Conservation (phyloP, 2,329 filamentous ascomycete species). For the Diaporthe helianthi region DNA sequence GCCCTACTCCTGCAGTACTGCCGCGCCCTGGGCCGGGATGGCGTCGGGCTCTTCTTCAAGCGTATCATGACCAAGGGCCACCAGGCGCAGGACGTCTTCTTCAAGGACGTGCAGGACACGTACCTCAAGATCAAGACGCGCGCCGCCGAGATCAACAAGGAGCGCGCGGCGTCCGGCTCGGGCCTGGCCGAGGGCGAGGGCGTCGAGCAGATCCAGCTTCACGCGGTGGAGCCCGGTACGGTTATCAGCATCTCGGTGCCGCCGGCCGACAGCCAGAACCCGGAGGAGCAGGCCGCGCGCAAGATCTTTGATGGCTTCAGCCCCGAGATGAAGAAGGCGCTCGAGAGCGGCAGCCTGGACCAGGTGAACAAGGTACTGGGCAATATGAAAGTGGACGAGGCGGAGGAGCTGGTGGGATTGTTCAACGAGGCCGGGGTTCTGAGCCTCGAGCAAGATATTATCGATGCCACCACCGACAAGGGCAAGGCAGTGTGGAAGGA, state of each 20-base stretch:
- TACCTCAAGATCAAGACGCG: conserved; percentile 83
- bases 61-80: conserved; percentile 89
- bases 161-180: conserved; percentile 48
- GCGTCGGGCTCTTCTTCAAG: conserved; percentile 93
- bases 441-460: conserved; percentile 89
- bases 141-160: conserved; percentile 71
- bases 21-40: conserved; percentile 84
- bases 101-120: conserved; percentile 89
- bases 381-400: conserved; percentile 83
- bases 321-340: conserved; percentile 78
- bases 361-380: conserved; percentile 86
- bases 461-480: conserved; percentile 91
- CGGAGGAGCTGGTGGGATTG: conserved; percentile 80
- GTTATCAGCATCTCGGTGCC: conserved; percentile 90
- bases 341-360: conserved; percentile 89
- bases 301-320: conserved; percentile 85
- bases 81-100: conserved; percentile 89
- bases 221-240: conserved; percentile 92
- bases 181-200: conserved; percentile 57
- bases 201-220: conserved; percentile 96
- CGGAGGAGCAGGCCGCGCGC: conserved; percentile 68
- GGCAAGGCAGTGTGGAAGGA: conserved; percentile 80
- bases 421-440: conserved; percentile 84
- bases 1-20: conserved; percentile 94
- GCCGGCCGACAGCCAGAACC: conserved; percentile 69